Conservation (phyloP, 768 basidiomycete species). For the Tylopilus plumbeoviolaceoides region DNA sequence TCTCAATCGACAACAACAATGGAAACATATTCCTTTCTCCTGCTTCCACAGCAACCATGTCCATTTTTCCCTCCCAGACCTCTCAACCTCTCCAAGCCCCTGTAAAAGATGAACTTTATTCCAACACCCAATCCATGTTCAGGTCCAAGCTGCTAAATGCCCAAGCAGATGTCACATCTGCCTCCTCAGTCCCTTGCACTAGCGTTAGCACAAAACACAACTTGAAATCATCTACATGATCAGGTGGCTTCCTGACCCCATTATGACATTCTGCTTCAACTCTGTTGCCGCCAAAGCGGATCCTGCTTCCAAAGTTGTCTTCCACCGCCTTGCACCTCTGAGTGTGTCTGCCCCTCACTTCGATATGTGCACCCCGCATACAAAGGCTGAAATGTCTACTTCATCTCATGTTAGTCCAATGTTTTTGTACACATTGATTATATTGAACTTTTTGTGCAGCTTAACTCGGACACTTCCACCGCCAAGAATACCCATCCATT, state of each 20-base stretch:
- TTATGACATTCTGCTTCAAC: constrained; percentile 44
- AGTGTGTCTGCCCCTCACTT: constrained; percentile 31
- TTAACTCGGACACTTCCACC: constrained; percentile 12
- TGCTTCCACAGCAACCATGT: constrained; percentile 31
- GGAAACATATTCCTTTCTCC: no score
- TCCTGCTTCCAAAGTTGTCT: constrained; percentile 32
- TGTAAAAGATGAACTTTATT: constrained; percentile 46
- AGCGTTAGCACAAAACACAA: constrained; percentile 63
- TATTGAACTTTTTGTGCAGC: constrained; percentile 10
- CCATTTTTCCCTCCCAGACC: constrained; percentile 42
- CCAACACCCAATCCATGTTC: constrained; percentile 40
- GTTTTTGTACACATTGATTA: not conserved
- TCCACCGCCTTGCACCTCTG: constrained; percentile 34
- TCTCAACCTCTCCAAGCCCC: no score
- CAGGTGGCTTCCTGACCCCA: constrained; percentile 53
- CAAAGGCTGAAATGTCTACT: constrained; percentile 34
- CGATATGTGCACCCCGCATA: constrained; percentile 27
- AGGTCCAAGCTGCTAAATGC: constrained; percentile 31
- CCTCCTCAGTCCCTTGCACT: constrained; percentile 25
- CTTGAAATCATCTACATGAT: constrained; percentile 45
- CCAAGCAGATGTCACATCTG: no score
- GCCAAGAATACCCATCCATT: constrained; percentile 7
- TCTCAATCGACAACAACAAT: no score
- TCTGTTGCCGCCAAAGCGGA: constrained; percentile 32
- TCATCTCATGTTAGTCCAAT: constrained; percentile 23